These are phyloP conservation scores for Phycomyces blakesleeanus DNA, from an alignment of 192 early-diverging fungal genomes.

Conservation along the genomic window DNA sequence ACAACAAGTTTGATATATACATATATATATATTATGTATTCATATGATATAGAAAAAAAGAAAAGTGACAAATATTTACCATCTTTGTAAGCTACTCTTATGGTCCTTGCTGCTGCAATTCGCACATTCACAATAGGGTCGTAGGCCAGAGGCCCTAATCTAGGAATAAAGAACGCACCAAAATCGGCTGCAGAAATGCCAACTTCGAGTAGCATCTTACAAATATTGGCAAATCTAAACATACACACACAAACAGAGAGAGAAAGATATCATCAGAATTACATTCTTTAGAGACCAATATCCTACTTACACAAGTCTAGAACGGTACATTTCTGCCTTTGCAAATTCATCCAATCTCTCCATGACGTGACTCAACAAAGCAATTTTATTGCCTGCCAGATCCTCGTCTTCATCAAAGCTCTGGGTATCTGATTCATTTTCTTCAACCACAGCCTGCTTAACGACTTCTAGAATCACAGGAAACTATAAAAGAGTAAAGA, in stretches of 20 bases:
- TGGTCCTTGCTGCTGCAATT: constrained; percentile 61
- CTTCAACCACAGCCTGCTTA: constrained; percentile 30
- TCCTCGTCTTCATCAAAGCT: constrained; percentile 21
- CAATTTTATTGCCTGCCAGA: constrained; percentile 13
- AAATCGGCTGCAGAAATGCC: constrained; percentile 59
- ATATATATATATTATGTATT: too few relatives aligned
- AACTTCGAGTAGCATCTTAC: constrained; percentile 56
- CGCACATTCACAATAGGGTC: constrained; percentile 73
- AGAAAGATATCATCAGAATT: constrained; percentile 40
- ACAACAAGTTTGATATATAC: too few relatives aligned
- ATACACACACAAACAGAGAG: constrained; percentile 35
- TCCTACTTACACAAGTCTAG: constrained; percentile 51
- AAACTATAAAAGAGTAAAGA: constrained; percentile 18
- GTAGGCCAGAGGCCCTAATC: constrained; percentile 51
- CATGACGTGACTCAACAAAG: constrained; percentile 28
- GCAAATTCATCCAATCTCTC: constrained; percentile 36
- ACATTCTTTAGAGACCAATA: constrained; percentile 21
- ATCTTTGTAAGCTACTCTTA: constrained; percentile 17
- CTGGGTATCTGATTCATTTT: constrained; percentile 17
- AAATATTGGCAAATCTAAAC: constrained; percentile 64
- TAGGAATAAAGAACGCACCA: constrained; percentile 62
- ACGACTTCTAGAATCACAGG: constrained; percentile 32
- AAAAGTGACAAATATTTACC: background rate
- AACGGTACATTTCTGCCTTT: constrained; percentile 46
- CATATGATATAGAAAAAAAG: too few relatives aligned